Evolutionary conservation across 2,329 filamentous ascomycete species (phyloP).

Genomic region (Exophiala mesophila): DNA sequence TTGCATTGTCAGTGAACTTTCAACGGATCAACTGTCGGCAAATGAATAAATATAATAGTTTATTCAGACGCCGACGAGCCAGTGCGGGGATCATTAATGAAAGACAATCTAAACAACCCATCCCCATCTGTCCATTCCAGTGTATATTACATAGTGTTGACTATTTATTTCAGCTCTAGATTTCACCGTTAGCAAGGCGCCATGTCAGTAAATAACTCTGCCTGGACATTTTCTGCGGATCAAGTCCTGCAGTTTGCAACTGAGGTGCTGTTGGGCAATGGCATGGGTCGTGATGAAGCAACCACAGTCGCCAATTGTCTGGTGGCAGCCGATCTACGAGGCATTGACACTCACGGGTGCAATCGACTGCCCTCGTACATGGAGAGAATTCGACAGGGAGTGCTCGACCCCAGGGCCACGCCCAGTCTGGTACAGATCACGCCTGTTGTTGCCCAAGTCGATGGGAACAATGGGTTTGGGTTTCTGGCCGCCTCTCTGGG

Average conservation of each 20-base stretch:
- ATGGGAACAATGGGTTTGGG: slow-evolving; percentile 68
- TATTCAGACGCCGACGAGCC: no score
- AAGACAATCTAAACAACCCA: no score
- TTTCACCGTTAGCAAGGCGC: no score
- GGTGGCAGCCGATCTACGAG: slow-evolving; percentile 69
- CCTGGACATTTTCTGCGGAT: slow-evolving; percentile 22
- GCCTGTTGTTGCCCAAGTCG: slow-evolving; percentile 64
- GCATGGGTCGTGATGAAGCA: slow-evolving; percentile 56
- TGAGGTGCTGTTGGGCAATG: slow-evolving; percentile 56
- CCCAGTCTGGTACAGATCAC: slow-evolving; percentile 60
- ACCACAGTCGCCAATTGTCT: slow-evolving; percentile 62
- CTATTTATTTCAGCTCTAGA: no score
- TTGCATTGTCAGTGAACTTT: no score
- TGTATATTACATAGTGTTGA: no score
- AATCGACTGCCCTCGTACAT: slow-evolving; percentile 76
- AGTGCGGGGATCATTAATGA: no score
- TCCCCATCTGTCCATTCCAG: no score
- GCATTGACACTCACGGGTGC: slow-evolving; percentile 73
- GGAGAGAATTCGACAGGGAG: slow-evolving; percentile 64
- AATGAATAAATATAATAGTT: no score
- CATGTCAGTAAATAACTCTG: no score
- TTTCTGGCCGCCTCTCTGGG: slow-evolving; percentile 64
- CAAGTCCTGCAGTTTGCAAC: slow-evolving; percentile 45
- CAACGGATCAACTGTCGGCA: no score
- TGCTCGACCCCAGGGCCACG: slow-evolving; percentile 57